A percentile compares a stretch with the other conserved stretches of the same genome.
phyloP scores from a whole-genome alignment of 2,329 filamentous ascomycete genomes.

The Elsinoe fawcettii region DNA sequence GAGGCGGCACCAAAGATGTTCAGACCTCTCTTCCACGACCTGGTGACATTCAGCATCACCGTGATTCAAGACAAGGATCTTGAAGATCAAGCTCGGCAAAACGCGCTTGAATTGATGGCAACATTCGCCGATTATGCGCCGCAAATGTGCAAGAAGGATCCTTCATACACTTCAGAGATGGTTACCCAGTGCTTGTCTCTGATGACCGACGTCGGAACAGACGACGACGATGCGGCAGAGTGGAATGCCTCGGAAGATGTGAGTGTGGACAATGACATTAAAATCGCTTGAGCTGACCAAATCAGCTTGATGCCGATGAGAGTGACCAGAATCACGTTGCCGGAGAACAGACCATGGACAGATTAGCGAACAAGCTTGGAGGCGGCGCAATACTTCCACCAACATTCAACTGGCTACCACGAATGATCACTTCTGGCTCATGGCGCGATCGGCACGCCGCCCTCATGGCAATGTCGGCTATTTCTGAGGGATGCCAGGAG shows the following conservation, averaged over 20 bases:
- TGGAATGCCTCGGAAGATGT: slow-evolving; percentile 92
- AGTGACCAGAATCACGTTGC: slow-evolving; percentile 96
- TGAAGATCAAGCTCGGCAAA: slow-evolving; percentile 81
- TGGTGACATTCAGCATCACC: slow-evolving; percentile 86
- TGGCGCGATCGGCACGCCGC: slow-evolving; percentile 96
- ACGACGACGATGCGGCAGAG: slow-evolving; percentile 89
- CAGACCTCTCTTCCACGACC: slow-evolving; percentile 81
- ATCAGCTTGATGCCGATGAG: slow-evolving; percentile 81
- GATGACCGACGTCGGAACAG: slow-evolving; percentile 93
- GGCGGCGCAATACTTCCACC: slow-evolving; percentile 86
- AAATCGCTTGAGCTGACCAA: slow-evolving; percentile 21
- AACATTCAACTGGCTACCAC: slow-evolving; percentile 92
- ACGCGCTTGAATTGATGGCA: slow-evolving; percentile 92
- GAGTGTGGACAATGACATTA: slow-evolving; percentile 31
- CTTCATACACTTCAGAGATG: slow-evolving; percentile 90
- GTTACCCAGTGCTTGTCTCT: slow-evolving; percentile 95
- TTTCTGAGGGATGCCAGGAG: slow-evolving; percentile 92
- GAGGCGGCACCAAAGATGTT: slow-evolving; percentile 98
- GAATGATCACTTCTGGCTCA: slow-evolving; percentile 91
- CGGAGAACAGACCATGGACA: slow-evolving; percentile 97
- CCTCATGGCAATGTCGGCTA: slow-evolving; percentile 97
- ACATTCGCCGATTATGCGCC: slow-evolving; percentile 95
- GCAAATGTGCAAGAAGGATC: slow-evolving; percentile 88
- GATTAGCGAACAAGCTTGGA: slow-evolving; percentile 91
- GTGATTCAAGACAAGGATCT: slow-evolving; percentile 96